Base-by-base conservation (phyloP, 169 alveolate genomes). In the Cryptosporidium baileyi region DNA sequence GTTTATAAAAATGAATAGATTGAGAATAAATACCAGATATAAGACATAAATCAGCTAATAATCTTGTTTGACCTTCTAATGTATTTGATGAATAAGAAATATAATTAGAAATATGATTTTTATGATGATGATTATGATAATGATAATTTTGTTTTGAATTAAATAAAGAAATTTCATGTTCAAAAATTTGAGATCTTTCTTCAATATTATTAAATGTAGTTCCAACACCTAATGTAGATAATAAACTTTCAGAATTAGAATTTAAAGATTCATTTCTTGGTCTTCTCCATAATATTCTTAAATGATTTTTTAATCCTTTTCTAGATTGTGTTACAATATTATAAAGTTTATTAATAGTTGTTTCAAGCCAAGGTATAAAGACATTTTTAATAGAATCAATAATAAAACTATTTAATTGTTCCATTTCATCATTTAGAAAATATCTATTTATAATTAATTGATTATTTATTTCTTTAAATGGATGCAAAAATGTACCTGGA, bases 271-370 rank as follows among this genome's bases (percentile, higher is more conserved):
- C 85, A 19, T 38, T 51, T 74, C 67, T 74, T n/a, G 85, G 85
- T 36, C 67, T 74, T 54, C 85, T 74, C 85, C 85, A 74, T n/a
- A 74, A 38, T 19, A 74, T 74, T 22, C 85, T 32, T 5, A 74
- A 43, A 30, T 74, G 85, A 22, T 57, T 74, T 54, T 74, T 74
- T 0, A 74, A 26, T n/a, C 85, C 85, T 32, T 74, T 74, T 54
- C 85, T 74, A 13, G 85, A 74, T 43, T 74, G 85, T 28, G 36
- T 52, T 4, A 74, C 85, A 19, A 32, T 28, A 43, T 74, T 74
- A 32, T 51, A 36, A n/a, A 74, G 60, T 74, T 60, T 74, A 43
- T 74, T 74, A 19, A 74, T 74, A 1, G 85, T 74, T 7, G 11
- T 61, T 74, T 74, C 74, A 8, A 74, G 44, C 85, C 85, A 74